Evolutionary conservation across 345 rosid genomes (phyloP), one percentile per base, ranked within the genome.

Genomic region (Citrus sp.): DNA sequence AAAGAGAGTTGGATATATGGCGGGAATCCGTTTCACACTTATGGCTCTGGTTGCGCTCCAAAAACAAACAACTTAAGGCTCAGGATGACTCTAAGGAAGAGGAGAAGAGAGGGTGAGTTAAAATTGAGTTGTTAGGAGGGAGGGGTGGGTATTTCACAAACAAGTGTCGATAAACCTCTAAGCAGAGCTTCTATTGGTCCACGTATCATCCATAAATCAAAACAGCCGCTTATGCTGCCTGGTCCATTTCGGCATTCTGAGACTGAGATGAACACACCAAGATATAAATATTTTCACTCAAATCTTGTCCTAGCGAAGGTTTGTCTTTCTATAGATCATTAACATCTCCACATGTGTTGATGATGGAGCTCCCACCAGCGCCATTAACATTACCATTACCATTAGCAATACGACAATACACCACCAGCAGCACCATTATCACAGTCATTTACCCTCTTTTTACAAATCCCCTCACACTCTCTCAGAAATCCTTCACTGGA

Each of bases 311-410:
- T 82, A 55, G 80, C 84, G 78, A 77, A 79, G 75, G 80, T 34
- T 82, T 80, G 75, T 81, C 89, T 82, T 78, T 22, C 72, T 14
- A 32, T 86, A 87, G 75, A 90, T 84, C 82, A 79, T 69, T 76
- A 90, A 80, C 82, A 78, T 84, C 90, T 86, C 84, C 88, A 85
- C 89, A 85, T 78, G 89, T 73, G 80, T 59, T 83, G 87, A 83
- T 86, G 82, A 86, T 89, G 90, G 95, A 81, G 67, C 78, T 78
- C 85, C 92, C 92, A 88, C 81, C 89, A 77, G 38, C 82, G 71
- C 77, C 82, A 78, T 51, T 84, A 63, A 72, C 74, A 77, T 79
- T 80, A 51, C 77, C 82, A 75, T 40, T 84, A 70, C 75, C 74
- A 77, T 79, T 80, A 54, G 19, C 22, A 13, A 5, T 54, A 54